Conservation (phyloP, 352 stramenopile species). For the Blastocystis sp. region DNA sequence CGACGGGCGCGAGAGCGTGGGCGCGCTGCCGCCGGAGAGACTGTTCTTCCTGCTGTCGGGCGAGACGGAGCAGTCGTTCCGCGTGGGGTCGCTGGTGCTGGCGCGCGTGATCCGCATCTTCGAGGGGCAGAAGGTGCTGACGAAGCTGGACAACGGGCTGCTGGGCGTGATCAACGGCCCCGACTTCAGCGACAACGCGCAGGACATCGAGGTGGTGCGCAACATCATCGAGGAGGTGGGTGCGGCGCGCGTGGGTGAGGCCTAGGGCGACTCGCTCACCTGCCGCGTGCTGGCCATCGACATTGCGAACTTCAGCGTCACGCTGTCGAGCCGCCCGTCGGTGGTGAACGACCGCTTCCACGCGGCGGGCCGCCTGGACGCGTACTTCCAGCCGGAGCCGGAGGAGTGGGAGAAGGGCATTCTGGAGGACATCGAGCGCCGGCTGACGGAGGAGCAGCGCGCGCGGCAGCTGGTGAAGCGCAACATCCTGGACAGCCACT, state of each 20-base stretch:
- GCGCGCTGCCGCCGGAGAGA: neutral
- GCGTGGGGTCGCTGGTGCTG: constrained; percentile 24
- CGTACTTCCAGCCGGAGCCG: constrained; percentile 36
- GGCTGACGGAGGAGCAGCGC: constrained; percentile 1
- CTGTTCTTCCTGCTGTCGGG: constrained; percentile 41
- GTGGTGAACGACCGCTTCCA: neutral
- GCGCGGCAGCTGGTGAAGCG: constrained; percentile 40
- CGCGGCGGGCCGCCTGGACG: neutral
- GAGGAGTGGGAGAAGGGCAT: constrained; percentile 24
- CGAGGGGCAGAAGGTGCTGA: neutral
- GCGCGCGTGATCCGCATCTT: constrained; percentile 21
- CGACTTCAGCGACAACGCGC: constrained; percentile 51
- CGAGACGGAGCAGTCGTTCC: constrained; percentile 33
- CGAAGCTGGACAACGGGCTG: constrained; percentile 42
- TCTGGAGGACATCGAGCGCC: neutral
- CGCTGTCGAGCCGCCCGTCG: neutral
- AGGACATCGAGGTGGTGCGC: constrained; percentile 29
- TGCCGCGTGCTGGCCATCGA: constrained; percentile 50
- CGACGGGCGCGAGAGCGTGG: neutral
- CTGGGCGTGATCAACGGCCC: constrained; percentile 9
- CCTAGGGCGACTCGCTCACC: constrained; percentile 5
- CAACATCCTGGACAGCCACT: constrained; percentile 22
- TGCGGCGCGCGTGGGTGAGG: neutral
- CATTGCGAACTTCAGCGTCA: constrained; percentile 3
- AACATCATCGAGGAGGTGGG: constrained; percentile 29